phyloP scores from a whole-genome alignment of 2,329 filamentous ascomycete genomes.

The Chaetomiaceae sp. region DNA sequence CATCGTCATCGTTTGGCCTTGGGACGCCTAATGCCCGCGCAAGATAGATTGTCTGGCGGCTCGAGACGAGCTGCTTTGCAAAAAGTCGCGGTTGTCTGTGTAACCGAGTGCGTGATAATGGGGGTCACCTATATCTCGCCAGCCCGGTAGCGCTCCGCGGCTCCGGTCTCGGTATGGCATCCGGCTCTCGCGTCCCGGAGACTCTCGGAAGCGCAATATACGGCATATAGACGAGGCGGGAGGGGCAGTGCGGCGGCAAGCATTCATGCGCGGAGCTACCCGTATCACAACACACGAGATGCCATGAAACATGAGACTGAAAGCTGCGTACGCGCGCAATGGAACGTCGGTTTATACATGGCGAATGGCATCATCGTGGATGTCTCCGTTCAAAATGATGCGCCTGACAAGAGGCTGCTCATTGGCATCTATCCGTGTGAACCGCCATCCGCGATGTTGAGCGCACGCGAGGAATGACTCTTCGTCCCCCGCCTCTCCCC shows the following conservation, averaged over 20 bases:
- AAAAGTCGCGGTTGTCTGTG: not conserved
- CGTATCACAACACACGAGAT: constrained; percentile 14
- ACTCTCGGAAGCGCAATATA: constrained; percentile 2
- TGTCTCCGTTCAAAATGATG: not conserved
- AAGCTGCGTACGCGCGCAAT: constrained; percentile 1
- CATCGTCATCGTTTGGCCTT: constrained; percentile 4
- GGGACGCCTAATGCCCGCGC: not conserved
- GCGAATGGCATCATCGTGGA: not conserved
- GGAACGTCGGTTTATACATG: not conserved
- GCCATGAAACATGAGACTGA: not conserved
- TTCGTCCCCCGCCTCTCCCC: not conserved
- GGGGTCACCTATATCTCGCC: constrained; percentile 8
- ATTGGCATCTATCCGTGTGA: too few species aligned
- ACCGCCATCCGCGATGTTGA: too few species aligned
- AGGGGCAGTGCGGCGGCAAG: not conserved
- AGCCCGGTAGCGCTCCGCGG: not conserved
- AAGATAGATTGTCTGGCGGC: constrained; percentile 3
- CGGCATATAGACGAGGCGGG: not conserved
- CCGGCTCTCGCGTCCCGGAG: constrained; percentile 11
- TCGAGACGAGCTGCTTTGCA: constrained; percentile 18
- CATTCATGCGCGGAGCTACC: constrained; percentile 6
- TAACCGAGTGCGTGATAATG: constrained; percentile 13
- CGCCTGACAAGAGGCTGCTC: too few species aligned
- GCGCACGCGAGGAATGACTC: too few species aligned
- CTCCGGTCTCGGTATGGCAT: constrained; percentile 6